Evolutionary conservation across 176 grass and related monocot species (phyloP).

Genomic region (Rhynchospora breviuscula): DNA sequence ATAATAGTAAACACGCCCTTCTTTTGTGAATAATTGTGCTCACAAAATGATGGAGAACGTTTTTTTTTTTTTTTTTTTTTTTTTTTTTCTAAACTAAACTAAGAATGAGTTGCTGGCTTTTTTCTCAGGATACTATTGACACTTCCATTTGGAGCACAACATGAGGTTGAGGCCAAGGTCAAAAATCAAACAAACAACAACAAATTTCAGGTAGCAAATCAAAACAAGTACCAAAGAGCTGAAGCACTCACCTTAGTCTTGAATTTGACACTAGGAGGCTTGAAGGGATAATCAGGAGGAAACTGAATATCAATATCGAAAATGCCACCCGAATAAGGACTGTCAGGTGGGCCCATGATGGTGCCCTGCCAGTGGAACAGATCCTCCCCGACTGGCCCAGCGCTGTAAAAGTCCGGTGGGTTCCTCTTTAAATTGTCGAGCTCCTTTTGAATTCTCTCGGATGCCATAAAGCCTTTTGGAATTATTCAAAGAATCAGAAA

Average conservation of each 20-base stretch:
- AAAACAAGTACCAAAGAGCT: not conserved
- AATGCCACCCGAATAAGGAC: constrained; percentile 32
- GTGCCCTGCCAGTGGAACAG: constrained; percentile 45
- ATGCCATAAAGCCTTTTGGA: constrained; percentile 18
- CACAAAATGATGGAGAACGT: not conserved
- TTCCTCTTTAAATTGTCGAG: not conserved
- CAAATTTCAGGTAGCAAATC: not conserved
- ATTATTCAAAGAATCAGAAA: not conserved
- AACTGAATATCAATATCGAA: constrained; percentile 41
- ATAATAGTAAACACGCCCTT: not conserved
- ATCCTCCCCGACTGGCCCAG: constrained; percentile 34
- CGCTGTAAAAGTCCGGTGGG: constrained; percentile 27
- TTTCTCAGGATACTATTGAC: not conserved
- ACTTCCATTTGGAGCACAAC: not conserved
- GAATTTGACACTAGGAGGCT: constrained; percentile 43
- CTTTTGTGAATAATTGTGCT: not conserved
- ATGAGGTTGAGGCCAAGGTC: not conserved
- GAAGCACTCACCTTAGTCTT: constrained; percentile 30
- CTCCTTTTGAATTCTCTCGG: constrained; percentile 40
- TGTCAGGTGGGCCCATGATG: constrained; percentile 38
- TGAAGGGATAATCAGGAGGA: constrained; percentile 43
- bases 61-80: not conserved
- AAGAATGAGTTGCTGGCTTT: not conserved
- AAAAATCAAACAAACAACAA: not conserved
- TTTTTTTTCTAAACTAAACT: not conserved